phyloP scores from a whole-genome alignment of 768 basidiomycete species.

The Piloderma croceum region DNA sequence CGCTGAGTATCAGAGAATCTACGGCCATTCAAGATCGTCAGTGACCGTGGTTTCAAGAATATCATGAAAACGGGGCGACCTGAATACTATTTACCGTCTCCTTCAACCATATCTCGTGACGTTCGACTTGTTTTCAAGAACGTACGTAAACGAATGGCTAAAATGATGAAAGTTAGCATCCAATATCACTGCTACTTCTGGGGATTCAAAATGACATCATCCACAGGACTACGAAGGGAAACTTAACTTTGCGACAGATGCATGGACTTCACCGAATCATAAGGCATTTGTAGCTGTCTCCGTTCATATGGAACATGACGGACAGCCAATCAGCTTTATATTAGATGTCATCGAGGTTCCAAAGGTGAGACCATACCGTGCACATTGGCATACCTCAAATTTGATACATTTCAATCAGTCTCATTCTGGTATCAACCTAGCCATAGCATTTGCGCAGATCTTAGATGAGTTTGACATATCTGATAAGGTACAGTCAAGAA shows the following conservation, averaged over 20 bases:
- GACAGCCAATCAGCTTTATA: slow-evolving; percentile 8
- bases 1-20: slow-evolving; percentile 19
- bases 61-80: slow-evolving; percentile 24
- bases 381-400: no score
- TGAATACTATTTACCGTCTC: slow-evolving; percentile 15
- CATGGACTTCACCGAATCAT: slow-evolving; percentile 26
- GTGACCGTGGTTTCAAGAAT: slow-evolving; percentile 15
- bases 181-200: background rate
- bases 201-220: background rate
- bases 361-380: slow-evolving; percentile 6
- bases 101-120: slow-evolving; percentile 17
- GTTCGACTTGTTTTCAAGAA: slow-evolving; percentile 13
- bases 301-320: slow-evolving; percentile 17
- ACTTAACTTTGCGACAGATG: slow-evolving; percentile 21
- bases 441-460: slow-evolving; percentile 11
- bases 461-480: slow-evolving; percentile 17
- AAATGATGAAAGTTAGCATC: slow-evolving; percentile 9
- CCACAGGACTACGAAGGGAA: slow-evolving; percentile 15
- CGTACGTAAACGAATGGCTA: slow-evolving; percentile 11
- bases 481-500: slow-evolving; percentile 10
- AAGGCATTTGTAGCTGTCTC: slow-evolving; percentile 15
- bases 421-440: slow-evolving; percentile 16
- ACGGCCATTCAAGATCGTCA: slow-evolving; percentile 19
- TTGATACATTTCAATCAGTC: slow-evolving; percentile 10
- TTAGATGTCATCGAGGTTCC: slow-evolving; percentile 22